These are phyloP conservation scores for Colletotrichum chlorophyti DNA, from an alignment of 2,329 filamentous ascomycete species.

Conservation along the genomic window DNA sequence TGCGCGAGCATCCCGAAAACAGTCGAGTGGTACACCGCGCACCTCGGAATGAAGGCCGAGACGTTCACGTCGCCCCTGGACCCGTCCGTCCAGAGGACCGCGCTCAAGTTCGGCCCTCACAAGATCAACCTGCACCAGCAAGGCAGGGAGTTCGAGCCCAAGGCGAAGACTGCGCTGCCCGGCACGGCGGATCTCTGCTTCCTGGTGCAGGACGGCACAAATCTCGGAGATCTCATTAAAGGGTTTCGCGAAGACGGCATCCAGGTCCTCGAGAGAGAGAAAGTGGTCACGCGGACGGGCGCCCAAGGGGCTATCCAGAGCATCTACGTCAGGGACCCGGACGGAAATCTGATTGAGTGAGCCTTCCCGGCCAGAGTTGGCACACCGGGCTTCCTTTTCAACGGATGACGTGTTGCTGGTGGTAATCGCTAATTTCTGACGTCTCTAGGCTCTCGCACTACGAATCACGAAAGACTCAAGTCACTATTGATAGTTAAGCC, in stretches of 20 bases:
- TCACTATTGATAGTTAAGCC: too few species aligned
- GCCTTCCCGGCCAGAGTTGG: too few species aligned
- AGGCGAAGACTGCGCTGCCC: conserved; percentile 57
- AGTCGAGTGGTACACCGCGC: conserved; percentile 59
- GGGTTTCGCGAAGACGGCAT: conserved; percentile 50
- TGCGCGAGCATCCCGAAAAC: conserved; percentile 57
- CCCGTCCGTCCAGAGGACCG: conserved; percentile 49
- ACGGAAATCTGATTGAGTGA: conserved; percentile 68
- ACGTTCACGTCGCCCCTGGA: conserved; percentile 52
- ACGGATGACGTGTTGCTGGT: background rate
- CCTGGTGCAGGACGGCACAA: conserved; percentile 51
- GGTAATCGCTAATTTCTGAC: background rate
- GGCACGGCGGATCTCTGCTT: conserved; percentile 69
- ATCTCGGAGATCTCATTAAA: conserved; percentile 53
- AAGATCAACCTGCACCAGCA: conserved; percentile 68
- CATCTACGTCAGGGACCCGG: conserved; percentile 67
- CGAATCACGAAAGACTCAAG: background rate
- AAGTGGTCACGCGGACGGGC: conserved; percentile 61
- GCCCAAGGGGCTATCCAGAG: conserved; percentile 61
- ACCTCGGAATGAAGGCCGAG: conserved; percentile 64
- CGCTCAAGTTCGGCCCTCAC: conserved; percentile 62
- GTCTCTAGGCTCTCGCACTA: conserved; percentile 6
- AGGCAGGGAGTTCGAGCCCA: conserved; percentile 66
- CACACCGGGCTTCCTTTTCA: background rate
- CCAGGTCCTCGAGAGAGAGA: conserved; percentile 55